phyloP scores from a whole-genome alignment of 1,284 basidiomycete genomes.

The Wallemia ichthyophaga region DNA sequence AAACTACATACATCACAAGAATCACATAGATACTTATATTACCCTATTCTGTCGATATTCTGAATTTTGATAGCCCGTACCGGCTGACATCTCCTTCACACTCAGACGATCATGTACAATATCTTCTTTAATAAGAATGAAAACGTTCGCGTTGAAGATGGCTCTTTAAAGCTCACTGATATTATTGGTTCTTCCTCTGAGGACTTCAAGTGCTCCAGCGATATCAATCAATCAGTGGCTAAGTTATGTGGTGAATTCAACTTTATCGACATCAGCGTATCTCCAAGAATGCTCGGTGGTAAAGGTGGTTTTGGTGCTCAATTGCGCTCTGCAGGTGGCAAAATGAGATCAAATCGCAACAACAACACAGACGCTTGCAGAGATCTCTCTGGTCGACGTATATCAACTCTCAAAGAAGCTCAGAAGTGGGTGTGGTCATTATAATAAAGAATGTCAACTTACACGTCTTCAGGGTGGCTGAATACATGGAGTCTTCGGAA shows the following conservation, averaged over 20 bases:
- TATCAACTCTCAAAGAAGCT: constrained; percentile 86
- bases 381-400: constrained; percentile 59
- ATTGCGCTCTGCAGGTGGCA: constrained; percentile 77
- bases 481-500: constrained; percentile 60
- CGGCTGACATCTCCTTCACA: background rate
- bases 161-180: background rate
- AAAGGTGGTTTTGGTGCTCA: constrained; percentile 96
- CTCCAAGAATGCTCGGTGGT: constrained; percentile 36
- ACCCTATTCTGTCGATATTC: too few species aligned
- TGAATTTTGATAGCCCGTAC: too few species aligned
- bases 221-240: constrained; percentile 1
- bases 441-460: background rate
- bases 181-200: background rate
- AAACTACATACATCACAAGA: too few species aligned
- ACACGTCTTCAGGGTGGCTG: constrained; percentile 32
- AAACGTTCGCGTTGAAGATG: background rate
- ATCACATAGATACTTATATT: too few species aligned
- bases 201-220: background rate
- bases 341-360: constrained; percentile 87
- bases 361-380: constrained; percentile 85
- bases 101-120: background rate
- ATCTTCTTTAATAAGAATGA: background rate
- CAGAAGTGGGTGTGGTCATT: constrained; percentile 31
- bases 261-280: constrained; percentile 14
- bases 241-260: constrained; percentile 7